Evolutionary conservation across 1,284 basidiomycete species (phyloP).

Genomic region (Rhodotorula sp.): DNA sequence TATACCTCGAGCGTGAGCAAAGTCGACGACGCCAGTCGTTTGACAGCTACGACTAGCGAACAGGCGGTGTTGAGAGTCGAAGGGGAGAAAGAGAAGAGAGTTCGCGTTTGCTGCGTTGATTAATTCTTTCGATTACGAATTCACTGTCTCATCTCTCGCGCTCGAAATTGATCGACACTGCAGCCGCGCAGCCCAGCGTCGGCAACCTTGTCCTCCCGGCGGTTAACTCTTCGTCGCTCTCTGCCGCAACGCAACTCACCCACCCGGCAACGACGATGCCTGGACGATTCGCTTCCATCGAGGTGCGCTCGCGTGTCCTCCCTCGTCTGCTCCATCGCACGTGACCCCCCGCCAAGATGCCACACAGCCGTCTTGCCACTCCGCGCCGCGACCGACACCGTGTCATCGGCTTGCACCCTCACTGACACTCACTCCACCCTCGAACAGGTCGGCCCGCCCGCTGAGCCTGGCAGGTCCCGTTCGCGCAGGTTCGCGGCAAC

Average conservation of each 20-base stretch:
- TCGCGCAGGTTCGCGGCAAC: constrained; percentile 17
- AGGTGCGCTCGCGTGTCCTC: not conserved
- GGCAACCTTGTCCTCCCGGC: not conserved
- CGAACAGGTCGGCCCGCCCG: constrained; percentile 25
- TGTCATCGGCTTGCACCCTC: not conserved
- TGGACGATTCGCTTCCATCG: not conserved
- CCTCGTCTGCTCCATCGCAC: not conserved
- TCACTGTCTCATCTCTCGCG: too few relatives aligned
- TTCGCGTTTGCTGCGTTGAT: too few relatives aligned
- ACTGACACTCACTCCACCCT: not conserved
- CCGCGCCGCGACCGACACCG: not conserved
- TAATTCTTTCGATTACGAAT: too few relatives aligned
- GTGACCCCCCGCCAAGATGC: not conserved
- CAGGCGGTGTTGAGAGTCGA: too few relatives aligned
- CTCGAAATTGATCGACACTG: too few relatives aligned
- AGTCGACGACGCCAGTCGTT: too few relatives aligned
- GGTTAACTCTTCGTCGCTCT: not conserved
- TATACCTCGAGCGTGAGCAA: too few relatives aligned
- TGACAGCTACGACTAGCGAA: too few relatives aligned
- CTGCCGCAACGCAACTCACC: too few relatives aligned
- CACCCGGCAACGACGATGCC: not conserved
- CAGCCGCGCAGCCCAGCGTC: too few relatives aligned
- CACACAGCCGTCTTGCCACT: not conserved
- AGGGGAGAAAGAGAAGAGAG: too few relatives aligned
- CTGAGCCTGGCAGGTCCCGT: constrained; percentile 16